Evolutionary conservation across 2,329 filamentous ascomycete genomes (phyloP).

Genomic region (Tolypocladium guangdongense): DNA sequence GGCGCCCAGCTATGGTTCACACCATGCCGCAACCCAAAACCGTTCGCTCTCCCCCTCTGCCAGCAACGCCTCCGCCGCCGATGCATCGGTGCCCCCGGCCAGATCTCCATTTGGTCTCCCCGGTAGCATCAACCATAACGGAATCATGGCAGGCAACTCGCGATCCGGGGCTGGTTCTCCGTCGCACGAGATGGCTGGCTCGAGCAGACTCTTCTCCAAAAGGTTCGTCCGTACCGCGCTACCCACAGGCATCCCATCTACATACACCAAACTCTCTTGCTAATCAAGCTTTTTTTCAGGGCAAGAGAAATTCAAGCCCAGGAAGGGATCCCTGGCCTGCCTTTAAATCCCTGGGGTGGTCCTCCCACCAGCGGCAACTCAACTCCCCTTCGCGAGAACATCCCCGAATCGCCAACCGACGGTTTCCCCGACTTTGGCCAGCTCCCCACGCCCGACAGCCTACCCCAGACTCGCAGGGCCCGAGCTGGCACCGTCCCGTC

Average conservation of each 20-base stretch:
- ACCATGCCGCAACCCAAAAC: constrained; percentile 50
- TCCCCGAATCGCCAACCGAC: constrained; percentile 92
- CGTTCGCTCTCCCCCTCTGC: constrained; percentile 72
- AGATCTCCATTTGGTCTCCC: constrained; percentile 66
- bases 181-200: constrained; percentile 74
- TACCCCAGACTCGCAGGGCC: constrained; percentile 64
- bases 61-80: constrained; percentile 71
- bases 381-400: constrained; percentile 90
- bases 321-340: constrained; percentile 66
- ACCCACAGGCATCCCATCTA: neutral
- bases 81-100: constrained; percentile 51
- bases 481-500: constrained; percentile 95
- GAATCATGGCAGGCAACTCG: constrained; percentile 48
- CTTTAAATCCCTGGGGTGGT: constrained; percentile 76
- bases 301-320: constrained; percentile 95
- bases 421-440: constrained; percentile 85
- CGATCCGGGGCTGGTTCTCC: constrained; percentile 91
- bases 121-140: constrained; percentile 46
- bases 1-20: constrained; percentile 70
- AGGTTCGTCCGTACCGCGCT: constrained; percentile 48
- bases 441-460: constrained; percentile 52
- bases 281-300: constrained; percentile 32
- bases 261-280: neutral
- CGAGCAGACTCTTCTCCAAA: constrained; percentile 75
- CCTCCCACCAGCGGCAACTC: constrained; percentile 95